Percentiles rank a stretch among this genome's conserved stretches.
These are phyloP conservation scores for Talaromyces islandicus DNA, from an alignment of 2,329 filamentous ascomycete species.

Conservation along the genomic window DNA sequence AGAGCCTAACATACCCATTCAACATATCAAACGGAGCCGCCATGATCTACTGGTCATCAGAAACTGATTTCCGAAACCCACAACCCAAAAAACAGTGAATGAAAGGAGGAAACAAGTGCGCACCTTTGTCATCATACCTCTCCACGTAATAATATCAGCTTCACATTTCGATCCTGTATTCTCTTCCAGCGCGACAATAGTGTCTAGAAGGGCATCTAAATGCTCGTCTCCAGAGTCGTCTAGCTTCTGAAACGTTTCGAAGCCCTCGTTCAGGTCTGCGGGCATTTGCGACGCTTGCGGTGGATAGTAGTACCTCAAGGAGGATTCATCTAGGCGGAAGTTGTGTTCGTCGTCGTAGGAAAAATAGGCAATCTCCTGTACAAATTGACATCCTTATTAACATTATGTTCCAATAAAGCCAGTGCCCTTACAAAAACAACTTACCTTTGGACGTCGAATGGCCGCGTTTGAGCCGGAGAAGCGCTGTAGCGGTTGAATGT, in stretches of 20 bases:
- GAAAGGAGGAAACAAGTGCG: constrained; percentile 7
- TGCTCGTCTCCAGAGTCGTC: constrained; percentile 83
- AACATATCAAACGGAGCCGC: constrained; percentile 73
- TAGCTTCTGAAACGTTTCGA: constrained; percentile 73
- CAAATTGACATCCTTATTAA: constrained; percentile 9
- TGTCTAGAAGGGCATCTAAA: constrained; percentile 72
- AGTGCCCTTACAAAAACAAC: constrained; percentile 13
- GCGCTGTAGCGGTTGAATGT: constrained; percentile 63
- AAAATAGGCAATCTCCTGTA: constrained; percentile 85
- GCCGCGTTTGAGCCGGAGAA: constrained; percentile 64
- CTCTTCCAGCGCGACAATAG: constrained; percentile 68
- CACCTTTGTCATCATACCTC: constrained; percentile 98
- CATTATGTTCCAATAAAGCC: not conserved
- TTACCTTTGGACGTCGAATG: constrained; percentile 68
- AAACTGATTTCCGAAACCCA: not conserved
- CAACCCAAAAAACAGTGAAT: not conserved
- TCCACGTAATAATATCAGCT: constrained; percentile 82
- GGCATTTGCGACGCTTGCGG: constrained; percentile 62
- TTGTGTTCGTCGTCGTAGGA: constrained; percentile 83
- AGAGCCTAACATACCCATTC: constrained; percentile 57
- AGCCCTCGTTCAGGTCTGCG: constrained; percentile 71
- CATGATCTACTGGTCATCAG: constrained; percentile 60
- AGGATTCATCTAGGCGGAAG: constrained; percentile 70
- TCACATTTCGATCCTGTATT: constrained; percentile 61
- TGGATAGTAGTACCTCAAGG: constrained; percentile 82